These are phyloP conservation scores for Telfairia occidentalis DNA, from an alignment of 331 rosid species.

Conservation along the genomic window DNA sequence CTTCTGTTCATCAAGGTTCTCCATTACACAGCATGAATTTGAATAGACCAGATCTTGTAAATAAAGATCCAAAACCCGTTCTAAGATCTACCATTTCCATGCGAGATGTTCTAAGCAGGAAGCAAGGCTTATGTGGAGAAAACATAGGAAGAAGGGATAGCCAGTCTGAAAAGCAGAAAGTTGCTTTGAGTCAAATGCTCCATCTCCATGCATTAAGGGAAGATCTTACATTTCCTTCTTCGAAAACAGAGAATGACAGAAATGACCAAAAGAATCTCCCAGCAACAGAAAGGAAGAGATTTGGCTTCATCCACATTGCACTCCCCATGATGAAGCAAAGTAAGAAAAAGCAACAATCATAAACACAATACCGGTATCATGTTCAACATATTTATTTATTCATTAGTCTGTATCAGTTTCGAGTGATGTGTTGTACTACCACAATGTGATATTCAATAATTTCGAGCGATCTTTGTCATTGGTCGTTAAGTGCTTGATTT, in stretches of 20 bases:
- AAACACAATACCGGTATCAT: neutral
- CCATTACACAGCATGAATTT: conserved; percentile 29
- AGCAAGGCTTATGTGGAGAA: conserved; percentile 53
- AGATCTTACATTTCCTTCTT: conserved; percentile 41
- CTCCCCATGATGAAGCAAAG: conserved; percentile 56
- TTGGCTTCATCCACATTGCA: conserved; percentile 81
- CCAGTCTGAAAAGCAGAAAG: conserved; percentile 46
- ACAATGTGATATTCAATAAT: conserved; percentile 1
- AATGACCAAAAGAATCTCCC: conserved; percentile 37
- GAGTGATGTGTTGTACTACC: conserved; percentile 9
- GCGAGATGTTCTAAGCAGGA: conserved; percentile 83
- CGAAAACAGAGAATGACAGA: conserved; percentile 45
- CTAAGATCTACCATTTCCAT: conserved; percentile 55
- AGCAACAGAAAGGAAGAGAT: conserved; percentile 56
- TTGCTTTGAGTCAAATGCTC: conserved; percentile 89
- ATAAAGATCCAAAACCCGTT: conserved; percentile 32
- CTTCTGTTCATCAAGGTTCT: conserved; percentile 23
- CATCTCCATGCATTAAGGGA: conserved; percentile 52
- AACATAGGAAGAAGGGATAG: conserved; percentile 26
- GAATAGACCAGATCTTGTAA: conserved; percentile 23
- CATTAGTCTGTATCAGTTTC: neutral
- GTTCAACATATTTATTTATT: conserved; percentile 6
- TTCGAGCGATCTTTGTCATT: neutral
- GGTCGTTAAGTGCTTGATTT: neutral
- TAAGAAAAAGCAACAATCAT: conserved; percentile 45